Conservation (phyloP, 2,329 filamentous ascomycete genomes). For the Nigrospora oryzae region DNA sequence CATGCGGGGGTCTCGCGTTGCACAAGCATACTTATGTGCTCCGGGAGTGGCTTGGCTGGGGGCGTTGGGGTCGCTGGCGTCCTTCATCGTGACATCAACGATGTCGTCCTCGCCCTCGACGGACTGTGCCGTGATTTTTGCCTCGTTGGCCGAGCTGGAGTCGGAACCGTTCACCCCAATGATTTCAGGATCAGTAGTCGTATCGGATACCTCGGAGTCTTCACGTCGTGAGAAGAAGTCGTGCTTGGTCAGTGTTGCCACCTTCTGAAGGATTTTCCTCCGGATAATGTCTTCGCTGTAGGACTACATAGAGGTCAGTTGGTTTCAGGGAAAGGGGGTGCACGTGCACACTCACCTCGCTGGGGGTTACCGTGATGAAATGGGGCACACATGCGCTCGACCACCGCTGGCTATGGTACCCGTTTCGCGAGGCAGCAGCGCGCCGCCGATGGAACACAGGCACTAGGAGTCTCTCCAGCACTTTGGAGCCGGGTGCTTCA, state of each 20-base stretch:
- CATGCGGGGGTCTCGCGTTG: slow-evolving; percentile 11
- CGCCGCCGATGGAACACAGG: slow-evolving; percentile 58
- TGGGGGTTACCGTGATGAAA: slow-evolving; percentile 66
- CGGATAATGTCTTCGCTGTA: slow-evolving; percentile 61
- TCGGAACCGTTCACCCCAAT: slow-evolving; percentile 57
- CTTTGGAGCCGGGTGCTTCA: slow-evolving; percentile 37
- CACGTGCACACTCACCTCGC: slow-evolving; percentile 48
- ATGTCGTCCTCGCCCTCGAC: slow-evolving; percentile 85
- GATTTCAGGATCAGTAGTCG: slow-evolving; percentile 56
- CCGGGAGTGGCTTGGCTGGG: background rate
- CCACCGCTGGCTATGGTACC: slow-evolving; percentile 25
- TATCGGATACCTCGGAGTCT: slow-evolving; percentile 34
- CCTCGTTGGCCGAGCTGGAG: slow-evolving; percentile 58
- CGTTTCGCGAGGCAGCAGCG: slow-evolving; percentile 17
- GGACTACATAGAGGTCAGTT: slow-evolving; percentile 33
- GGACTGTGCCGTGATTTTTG: slow-evolving; percentile 67
- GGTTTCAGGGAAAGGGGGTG: background rate
- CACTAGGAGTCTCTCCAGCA: slow-evolving; percentile 60
- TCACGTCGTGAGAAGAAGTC: slow-evolving; percentile 45
- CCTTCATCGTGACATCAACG: slow-evolving; percentile 82
- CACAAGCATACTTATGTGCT: slow-evolving; percentile 16
- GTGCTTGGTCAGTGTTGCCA: slow-evolving; percentile 69
- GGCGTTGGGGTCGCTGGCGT: slow-evolving; percentile 26
- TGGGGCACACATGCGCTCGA: slow-evolving; percentile 34
- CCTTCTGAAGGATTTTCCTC: slow-evolving; percentile 69